Evolutionary conservation across 768 basidiomycete genomes (phyloP), one percentile per base, ranked within the genome.

Genomic region (Tricholoma saponaceum): DNA sequence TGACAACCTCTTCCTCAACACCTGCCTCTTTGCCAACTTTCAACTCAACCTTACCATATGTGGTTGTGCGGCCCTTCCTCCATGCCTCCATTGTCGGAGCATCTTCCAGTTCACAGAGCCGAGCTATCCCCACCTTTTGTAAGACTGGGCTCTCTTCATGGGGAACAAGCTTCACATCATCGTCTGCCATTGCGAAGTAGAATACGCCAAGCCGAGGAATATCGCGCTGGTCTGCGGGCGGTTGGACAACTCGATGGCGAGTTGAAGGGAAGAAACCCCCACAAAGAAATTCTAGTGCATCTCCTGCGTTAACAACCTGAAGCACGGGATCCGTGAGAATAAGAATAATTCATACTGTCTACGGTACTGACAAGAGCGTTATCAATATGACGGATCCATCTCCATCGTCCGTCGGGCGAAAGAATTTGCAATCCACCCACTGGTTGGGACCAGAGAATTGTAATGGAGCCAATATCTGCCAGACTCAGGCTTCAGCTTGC

Each of bases 391-490:
- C 72, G 79, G 18, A 85, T 76, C 81, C 83, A 84, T 33, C 74
- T 76, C 83, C 85, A 86, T 37, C 67, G 70, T 0, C 79, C 79
- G 30, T 83, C 82, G 3, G 62, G 75, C 0, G 76, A 74, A 7
- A 84, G 68, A 39, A 87, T 84, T 50, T 86, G 84, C 8, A 86
- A 72, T 0, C 76, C 84, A 4, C 79, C 74, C 3, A 85, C 76
- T 2, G 85, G 84, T 60, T 87, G 85, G 49, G 81, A 82, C 74
- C 80, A 86, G 2, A 87, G 67, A 39, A 86, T 78, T 2, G 80
- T 83, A 49, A 87, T 70, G 9, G 74, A 77, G 7, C 82, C 83
- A 54, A 83, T 74, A 67, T 86, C 84, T 75, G 30, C 4, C n/a
- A 7, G 52, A 18, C 32, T 16, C n/a, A 7, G 52, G 9, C 32